A percentile compares a stretch with the other conserved stretches of the same genome.
These are phyloP conservation scores for Urostyla sp. DNA, from an alignment of 73 alveolate species.

Conservation along the genomic window DNA sequence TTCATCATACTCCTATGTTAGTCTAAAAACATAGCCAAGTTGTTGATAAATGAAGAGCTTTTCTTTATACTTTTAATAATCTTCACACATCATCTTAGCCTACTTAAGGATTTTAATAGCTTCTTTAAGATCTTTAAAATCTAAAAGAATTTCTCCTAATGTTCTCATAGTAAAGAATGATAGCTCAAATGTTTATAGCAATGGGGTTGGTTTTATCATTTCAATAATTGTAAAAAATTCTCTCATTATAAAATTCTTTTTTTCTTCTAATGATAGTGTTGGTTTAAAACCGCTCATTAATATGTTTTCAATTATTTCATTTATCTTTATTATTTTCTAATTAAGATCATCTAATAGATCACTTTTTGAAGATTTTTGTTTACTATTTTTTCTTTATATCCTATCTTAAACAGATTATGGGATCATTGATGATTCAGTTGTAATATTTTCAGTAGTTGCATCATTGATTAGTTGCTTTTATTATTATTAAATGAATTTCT, in stretches of 20 bases:
- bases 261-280: not conserved
- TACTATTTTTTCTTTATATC: no score
- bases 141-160: slow-evolving; percentile 40
- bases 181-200: slow-evolving; percentile 18
- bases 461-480: no score
- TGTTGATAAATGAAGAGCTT: slow-evolving; percentile 51
- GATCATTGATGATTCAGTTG: no score
- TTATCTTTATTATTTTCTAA: no score
- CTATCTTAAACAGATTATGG: no score
- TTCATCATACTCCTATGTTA: slow-evolving; percentile 41
- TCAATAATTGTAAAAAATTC: not conserved
- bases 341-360: no score
- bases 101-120: slow-evolving; percentile 38
- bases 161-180: slow-evolving; percentile 11
- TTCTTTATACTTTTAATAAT: slow-evolving; percentile 44
- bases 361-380: no score
- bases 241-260: slow-evolving; percentile 7
- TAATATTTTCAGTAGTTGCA: no score
- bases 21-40: slow-evolving; percentile 65
- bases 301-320: no score
- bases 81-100: slow-evolving; percentile 48
- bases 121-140: slow-evolving; percentile 40
- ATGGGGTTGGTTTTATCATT: not conserved
- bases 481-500: no score
- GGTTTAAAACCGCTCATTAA: no score